Percentiles rank a stretch among this genome's conserved stretches.
These are phyloP conservation scores for Fistulifera pelliculosa DNA, from an alignment of 108 stramenopile genomes.

Conservation along the genomic window DNA sequence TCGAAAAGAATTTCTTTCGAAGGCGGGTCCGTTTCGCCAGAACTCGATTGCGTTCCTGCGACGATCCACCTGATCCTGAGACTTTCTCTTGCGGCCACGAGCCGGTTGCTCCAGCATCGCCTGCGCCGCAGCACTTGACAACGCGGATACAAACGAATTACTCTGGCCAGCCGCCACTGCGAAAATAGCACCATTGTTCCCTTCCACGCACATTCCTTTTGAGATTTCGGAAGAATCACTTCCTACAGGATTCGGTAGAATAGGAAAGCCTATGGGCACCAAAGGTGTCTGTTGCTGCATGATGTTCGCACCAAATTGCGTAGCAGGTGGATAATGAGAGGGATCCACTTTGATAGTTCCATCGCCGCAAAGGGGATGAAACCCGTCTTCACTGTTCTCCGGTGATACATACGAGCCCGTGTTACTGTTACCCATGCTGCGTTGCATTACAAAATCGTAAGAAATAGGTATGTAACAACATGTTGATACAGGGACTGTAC, in stretches of 20 bases:
- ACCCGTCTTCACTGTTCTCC: slow-evolving; percentile 38
- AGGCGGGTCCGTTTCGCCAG: slow-evolving; percentile 91
- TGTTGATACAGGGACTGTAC: background rate
- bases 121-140: slow-evolving; percentile 13
- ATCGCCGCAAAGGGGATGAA: slow-evolving; percentile 4
- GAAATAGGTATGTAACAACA: background rate
- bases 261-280: slow-evolving; percentile 12
- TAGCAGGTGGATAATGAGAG: slow-evolving; percentile 6
- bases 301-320: background rate
- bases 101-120: slow-evolving; percentile 11
- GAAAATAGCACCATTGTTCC: slow-evolving; percentile 6
- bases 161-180: background rate
- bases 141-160: background rate
- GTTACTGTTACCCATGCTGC: slow-evolving; percentile 13
- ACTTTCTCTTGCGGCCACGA: slow-evolving; percentile 42
- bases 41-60: slow-evolving; percentile 89
- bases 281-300: slow-evolving; percentile 3
- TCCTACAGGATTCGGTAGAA: slow-evolving; percentile 11
- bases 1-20: slow-evolving; percentile 98
- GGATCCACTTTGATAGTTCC: slow-evolving; percentile 14
- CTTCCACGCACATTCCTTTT: slow-evolving; percentile 5
- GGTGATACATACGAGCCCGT: slow-evolving; percentile 36
- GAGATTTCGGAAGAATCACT: slow-evolving; percentile 6
- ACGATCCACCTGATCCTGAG: slow-evolving; percentile 83
- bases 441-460: slow-evolving; percentile 5